phyloP scores from a whole-genome alignment of 495 filamentous ascomycete genomes.

The Penicillium chermesinum region DNA sequence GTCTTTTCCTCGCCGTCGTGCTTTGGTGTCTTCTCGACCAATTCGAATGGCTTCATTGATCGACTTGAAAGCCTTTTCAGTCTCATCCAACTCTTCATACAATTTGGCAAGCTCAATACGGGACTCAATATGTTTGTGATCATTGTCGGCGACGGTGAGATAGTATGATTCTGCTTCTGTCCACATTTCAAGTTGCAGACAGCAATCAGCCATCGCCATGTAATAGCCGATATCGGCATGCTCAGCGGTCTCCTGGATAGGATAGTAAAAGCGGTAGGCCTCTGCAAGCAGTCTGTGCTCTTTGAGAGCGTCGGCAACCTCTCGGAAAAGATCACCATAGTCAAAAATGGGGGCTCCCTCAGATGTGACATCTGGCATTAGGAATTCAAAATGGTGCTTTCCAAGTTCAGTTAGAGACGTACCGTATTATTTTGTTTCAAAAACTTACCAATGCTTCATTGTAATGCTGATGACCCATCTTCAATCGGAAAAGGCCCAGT shows the following conservation, averaged over 20 bases:
- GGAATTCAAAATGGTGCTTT: conserved; percentile 58
- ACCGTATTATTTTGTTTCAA: neutral
- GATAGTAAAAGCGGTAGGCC: conserved; percentile 69
- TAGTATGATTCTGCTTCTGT: conserved; percentile 71
- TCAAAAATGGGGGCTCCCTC: conserved; percentile 49
- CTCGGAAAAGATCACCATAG: conserved; percentile 71
- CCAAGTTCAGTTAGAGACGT: conserved; percentile 7
- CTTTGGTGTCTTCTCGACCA: conserved; percentile 38
- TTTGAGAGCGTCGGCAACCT: conserved; percentile 64
- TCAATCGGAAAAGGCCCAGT: conserved; percentile 74
- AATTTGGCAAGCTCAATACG: conserved; percentile 73
- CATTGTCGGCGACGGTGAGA: conserved; percentile 61
- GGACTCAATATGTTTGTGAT: conserved; percentile 62
- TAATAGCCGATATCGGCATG: conserved; percentile 57
- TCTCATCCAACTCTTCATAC: conserved; percentile 65
- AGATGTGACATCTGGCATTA: conserved; percentile 53
- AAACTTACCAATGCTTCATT: conserved; percentile 71
- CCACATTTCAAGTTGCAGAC: conserved; percentile 53
- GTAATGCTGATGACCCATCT: conserved; percentile 51
- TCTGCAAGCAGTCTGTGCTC: conserved; percentile 50
- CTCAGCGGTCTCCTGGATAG: conserved; percentile 55
- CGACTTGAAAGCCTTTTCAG: conserved; percentile 66
- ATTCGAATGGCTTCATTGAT: conserved; percentile 68
- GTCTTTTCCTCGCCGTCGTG: conserved; percentile 33
- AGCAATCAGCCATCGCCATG: conserved; percentile 70